These are phyloP conservation scores for Fraxinus ornus DNA, from an alignment of 305 asterid species.

Conservation along the genomic window DNA sequence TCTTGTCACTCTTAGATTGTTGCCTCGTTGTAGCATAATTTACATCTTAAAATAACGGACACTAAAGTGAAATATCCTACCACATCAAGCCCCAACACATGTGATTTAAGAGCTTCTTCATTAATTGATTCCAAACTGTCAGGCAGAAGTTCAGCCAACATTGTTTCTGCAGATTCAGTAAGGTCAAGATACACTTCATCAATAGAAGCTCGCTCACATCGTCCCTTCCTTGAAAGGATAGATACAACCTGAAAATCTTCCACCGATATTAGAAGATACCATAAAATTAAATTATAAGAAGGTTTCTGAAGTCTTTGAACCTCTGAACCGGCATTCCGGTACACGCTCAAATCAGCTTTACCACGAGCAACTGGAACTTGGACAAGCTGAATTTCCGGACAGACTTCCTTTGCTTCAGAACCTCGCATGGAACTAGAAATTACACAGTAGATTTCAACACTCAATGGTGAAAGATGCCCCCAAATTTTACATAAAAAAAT, in stretches of 20 bases:
- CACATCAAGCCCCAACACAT: constrained; percentile 73
- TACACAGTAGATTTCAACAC: constrained; percentile 8
- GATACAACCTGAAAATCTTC: constrained; percentile 69
- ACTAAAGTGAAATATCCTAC: constrained; percentile 32
- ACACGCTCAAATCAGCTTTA: constrained; percentile 82
- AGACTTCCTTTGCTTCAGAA: constrained; percentile 78
- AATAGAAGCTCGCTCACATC: constrained; percentile 96
- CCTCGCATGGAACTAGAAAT: constrained; percentile 87
- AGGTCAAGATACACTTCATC: constrained; percentile 98
- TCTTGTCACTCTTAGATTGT: not conserved
- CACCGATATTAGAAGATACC: constrained; percentile 14
- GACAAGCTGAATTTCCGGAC: constrained; percentile 89
- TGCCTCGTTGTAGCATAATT: constrained; percentile 9
- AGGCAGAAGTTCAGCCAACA: constrained; percentile 65
- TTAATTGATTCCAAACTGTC: constrained; percentile 46
- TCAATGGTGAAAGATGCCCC: constrained; percentile 1
- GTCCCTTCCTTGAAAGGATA: constrained; percentile 72
- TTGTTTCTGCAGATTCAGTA: constrained; percentile 78
- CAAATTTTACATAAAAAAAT: not conserved
- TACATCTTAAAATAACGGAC: constrained; percentile 3
- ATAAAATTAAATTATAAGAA: not conserved
- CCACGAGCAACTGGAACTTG: constrained; percentile 97
- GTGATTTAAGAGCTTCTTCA: constrained; percentile 79
- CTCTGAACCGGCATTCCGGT: constrained; percentile 96
- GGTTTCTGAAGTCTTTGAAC: constrained; percentile 35